Evolutionary conservation across 768 basidiomycete genomes (phyloP).

Genomic region (Postia placenta): DNA sequence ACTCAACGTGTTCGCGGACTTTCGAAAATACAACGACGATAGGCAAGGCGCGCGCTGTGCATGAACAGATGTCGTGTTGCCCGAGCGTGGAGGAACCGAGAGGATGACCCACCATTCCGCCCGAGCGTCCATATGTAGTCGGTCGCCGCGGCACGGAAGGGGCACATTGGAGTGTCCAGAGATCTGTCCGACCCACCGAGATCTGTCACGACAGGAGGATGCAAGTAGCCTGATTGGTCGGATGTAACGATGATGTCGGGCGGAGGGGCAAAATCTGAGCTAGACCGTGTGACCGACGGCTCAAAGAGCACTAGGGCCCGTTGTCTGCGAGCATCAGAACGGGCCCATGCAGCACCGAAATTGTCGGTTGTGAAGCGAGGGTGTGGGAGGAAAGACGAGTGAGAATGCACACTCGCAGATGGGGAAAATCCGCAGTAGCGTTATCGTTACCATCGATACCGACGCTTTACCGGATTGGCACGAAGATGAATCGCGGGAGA

Average conservation of each 20-base stretch:
- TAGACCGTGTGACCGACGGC: neutral
- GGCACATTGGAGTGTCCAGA: neutral
- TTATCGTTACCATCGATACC: neutral
- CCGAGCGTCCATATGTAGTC: neutral
- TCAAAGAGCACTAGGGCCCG: neutral
- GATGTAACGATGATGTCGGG: neutral
- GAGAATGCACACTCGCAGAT: neutral
- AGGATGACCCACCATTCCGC: neutral
- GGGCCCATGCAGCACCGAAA: no score
- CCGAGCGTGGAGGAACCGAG: neutral
- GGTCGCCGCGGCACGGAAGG: neutral
- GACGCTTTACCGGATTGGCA: neutral
- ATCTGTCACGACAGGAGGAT: neutral
- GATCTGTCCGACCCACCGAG: neutral
- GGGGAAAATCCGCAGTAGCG: neutral
- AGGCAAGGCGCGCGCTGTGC: neutral
- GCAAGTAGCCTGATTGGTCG: neutral
- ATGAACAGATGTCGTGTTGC: neutral
- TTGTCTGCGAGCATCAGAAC: neutral
- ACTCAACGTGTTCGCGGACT: conserved; percentile 4
- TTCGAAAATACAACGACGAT: conserved; percentile 7
- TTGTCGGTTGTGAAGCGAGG: neutral
- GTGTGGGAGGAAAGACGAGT: neutral
- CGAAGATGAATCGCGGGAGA: neutral
- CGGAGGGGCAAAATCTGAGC: neutral